These are phyloP conservation scores for Penstemon newberryi DNA, from an alignment of 257 asterid genomes.

Conservation along the genomic window DNA sequence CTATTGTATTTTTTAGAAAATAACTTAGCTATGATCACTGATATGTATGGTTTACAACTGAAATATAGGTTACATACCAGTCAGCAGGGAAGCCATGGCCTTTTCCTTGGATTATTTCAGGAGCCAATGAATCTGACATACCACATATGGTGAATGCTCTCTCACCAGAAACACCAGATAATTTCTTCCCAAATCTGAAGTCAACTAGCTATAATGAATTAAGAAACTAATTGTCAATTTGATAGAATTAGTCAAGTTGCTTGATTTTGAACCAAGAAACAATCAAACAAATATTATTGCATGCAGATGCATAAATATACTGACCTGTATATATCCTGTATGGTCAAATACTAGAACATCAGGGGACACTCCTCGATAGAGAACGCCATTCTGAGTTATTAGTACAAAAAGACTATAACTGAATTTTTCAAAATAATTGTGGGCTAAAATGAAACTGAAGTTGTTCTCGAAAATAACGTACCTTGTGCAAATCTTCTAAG, in stretches of 20 bases:
- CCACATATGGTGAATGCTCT: slow-evolving; percentile 89
- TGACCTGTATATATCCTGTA: slow-evolving; percentile 80
- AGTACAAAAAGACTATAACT: slow-evolving; percentile 23
- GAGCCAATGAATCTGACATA: slow-evolving; percentile 84
- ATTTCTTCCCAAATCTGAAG: slow-evolving; percentile 84
- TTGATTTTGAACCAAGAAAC: slow-evolving; percentile 11
- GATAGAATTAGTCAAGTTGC: slow-evolving; percentile 14
- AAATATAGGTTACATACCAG: slow-evolving; percentile 57
- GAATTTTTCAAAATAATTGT: not conserved
- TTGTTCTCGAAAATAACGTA: slow-evolving; percentile 33
- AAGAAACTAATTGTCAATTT: slow-evolving; percentile 38
- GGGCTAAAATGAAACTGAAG: slow-evolving; percentile 18
- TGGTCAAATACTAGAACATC: slow-evolving; percentile 75
- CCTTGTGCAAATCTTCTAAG: slow-evolving; percentile 84
- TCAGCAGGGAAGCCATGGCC: slow-evolving; percentile 93
- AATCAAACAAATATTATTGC: slow-evolving; percentile 5
- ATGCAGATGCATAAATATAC: slow-evolving; percentile 24
- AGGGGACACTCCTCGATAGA: slow-evolving; percentile 85
- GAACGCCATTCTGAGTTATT: slow-evolving; percentile 60
- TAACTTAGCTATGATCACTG: not conserved
- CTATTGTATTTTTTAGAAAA: too few relatives aligned
- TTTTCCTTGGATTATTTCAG: slow-evolving; percentile 90
- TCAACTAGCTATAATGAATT: slow-evolving; percentile 71
- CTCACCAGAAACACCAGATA: slow-evolving; percentile 56
- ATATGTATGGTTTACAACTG: slow-evolving; percentile 23